Evolutionary conservation across 176 grass and related monocot species (phyloP), one percentile per base, ranked within the genome.

Genomic region (Eleusine indica): DNA sequence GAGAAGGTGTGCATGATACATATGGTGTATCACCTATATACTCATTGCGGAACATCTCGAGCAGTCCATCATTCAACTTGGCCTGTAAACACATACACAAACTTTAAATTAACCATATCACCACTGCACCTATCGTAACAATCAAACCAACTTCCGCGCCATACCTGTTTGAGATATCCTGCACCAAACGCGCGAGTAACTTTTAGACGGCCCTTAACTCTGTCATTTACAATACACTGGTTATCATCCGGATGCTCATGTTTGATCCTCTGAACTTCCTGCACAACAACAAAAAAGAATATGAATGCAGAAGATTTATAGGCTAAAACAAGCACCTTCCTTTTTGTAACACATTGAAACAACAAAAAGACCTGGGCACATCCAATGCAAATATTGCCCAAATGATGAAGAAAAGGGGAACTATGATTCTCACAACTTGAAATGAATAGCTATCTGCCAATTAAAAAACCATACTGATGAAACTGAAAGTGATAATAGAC

Each of bases 81-180:
- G 92, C 91, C 95, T 97, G 85, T 29, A 76, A 15, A 77, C 9
- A 75, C 41, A 74, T 44, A 42, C 41, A 46, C 8, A 80, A 43
- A 76, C 11, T 65, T 80, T 14, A 80, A 35, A 53, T 52, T 70
- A 84, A 83, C 2, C 66, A 67, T 68, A 67, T 68, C 53, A 83
- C 43, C n/a, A 39, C 61, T 61, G 14, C 3, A 46, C 22, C 51
- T 68, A 83, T 14, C 3, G 17, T 16, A 79, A 7, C 22, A 75
- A 62, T 57, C 66, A 2, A 60, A 70, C 52, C 12, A 16, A 29
- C 47, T 74, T n/a, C 21, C 17, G 29, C 6, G 38, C 19, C 43
- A 8, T 92, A 97, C 92, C 95, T 97, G 90, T 80, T 97, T 97
- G 84, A 97, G 92, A 82, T 92, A 97, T 48, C 92, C 95, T 64